Evolutionary conservation across 2,329 filamentous ascomycete species (phyloP), one percentile per base, ranked within the genome.

Genomic region (Arthrobotrys pseudoclavata): DNA sequence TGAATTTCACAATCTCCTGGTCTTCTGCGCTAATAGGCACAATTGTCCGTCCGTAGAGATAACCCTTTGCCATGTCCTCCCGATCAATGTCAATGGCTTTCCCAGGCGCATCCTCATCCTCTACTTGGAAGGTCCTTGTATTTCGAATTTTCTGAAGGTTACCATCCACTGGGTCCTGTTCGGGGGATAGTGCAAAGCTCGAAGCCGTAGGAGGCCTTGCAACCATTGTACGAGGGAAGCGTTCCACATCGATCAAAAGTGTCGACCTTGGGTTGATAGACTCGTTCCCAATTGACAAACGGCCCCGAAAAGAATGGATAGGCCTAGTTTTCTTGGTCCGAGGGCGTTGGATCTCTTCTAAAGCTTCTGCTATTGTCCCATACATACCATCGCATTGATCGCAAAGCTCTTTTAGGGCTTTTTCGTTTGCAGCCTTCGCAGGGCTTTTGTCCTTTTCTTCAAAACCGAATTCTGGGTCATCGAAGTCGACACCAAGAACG

Each of bases 11-110:
- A 71, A 97, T 90, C 80, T 94, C 93, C 83, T 91, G 88, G 81
- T 99, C 95, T 0, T 91, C 91, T 80, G 94, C 91, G 80, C 89
- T 92, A 80, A 99, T 97, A 80, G 92, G 91, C 0, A 99, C 95
- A 1, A 92, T 93, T 0, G 95, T 97, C 70, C 94, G 89, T 53
- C 96, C 96, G 83, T 99, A 99, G 82, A 93, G 91, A 82, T 95
- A 99, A 0, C 96, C 96, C 83, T 94, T 97, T n/a, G 93, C 93
- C 42, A 99, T 87, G 15, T 93, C 89, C 13, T 97, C 94, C 72
- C 90, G 89, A 29, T 92, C 89, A 26, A 99, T 90, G 66, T 97
- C 93, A 67, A 87, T 88, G 84, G 95, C 97, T 12, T 92, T 92
- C 15, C 92, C 93, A 0, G 91, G 90, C 0, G 90, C 90, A 45